phyloP scores from a whole-genome alignment of 768 basidiomycete species.

The Cubamyces sp. region DNA sequence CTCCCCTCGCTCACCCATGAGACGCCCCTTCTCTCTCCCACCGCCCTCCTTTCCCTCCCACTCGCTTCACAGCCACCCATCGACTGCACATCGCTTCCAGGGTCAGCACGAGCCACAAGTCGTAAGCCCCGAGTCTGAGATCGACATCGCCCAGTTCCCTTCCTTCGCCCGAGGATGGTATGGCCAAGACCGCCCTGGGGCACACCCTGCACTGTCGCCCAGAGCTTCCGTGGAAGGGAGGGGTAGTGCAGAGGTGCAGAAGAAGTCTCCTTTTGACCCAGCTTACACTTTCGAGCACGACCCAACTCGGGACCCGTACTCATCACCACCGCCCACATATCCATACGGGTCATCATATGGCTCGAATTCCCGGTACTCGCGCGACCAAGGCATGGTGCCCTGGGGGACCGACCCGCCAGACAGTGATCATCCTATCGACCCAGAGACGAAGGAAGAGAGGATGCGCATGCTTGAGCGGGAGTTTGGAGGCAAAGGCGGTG shows the following conservation, averaged over 20 bases:
- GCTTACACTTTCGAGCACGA: slow-evolving; percentile 34
- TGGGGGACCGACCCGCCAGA: slow-evolving; percentile 57
- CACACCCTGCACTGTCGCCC: slow-evolving; percentile 14
- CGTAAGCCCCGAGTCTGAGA: slow-evolving; percentile 43
- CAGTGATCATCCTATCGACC: slow-evolving; percentile 46
- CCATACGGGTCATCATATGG: slow-evolving; percentile 34
- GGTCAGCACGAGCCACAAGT: slow-evolving; percentile 18
- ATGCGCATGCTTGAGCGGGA: slow-evolving; percentile 73
- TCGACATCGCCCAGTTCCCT: slow-evolving; percentile 67
- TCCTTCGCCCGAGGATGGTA: slow-evolving; percentile 70
- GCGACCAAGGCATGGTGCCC: slow-evolving; percentile 46
- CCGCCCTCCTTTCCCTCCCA: slow-evolving; percentile 37
- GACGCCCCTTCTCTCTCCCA: slow-evolving; percentile 55
- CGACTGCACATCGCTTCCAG: slow-evolving; percentile 11
- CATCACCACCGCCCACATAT: slow-evolving; percentile 37
- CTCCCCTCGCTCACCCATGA: slow-evolving; percentile 33
- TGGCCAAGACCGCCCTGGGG: slow-evolving; percentile 33
- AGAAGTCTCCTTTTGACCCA: slow-evolving; percentile 41
- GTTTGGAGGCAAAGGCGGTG: slow-evolving; percentile 48
- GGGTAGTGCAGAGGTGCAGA: slow-evolving; percentile 24
- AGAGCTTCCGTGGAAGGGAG: slow-evolving; percentile 13
- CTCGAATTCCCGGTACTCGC: slow-evolving; percentile 40
- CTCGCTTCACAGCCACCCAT: slow-evolving; percentile 30
- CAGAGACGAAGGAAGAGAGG: slow-evolving; percentile 65
- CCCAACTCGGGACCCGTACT: slow-evolving; percentile 34